These are phyloP conservation scores for Candida hispaniensis DNA, from an alignment of 805 yeast genomes.

Conservation along the genomic window DNA sequence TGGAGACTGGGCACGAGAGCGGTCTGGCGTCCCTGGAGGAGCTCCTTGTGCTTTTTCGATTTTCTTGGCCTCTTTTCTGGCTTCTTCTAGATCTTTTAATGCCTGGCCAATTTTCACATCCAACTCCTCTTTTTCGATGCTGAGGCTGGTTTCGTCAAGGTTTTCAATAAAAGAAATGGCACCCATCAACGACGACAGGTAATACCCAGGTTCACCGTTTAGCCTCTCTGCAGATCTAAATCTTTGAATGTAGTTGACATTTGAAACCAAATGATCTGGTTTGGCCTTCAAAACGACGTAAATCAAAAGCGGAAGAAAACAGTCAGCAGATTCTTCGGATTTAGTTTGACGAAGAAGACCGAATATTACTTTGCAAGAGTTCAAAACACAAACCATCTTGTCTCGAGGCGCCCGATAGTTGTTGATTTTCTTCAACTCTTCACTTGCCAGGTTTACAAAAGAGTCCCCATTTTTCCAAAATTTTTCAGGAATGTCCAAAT, in stretches of 20 bases:
- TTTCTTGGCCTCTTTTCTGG: slow-evolving; percentile 14
- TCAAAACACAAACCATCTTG: slow-evolving; percentile 80
- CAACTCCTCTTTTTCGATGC: slow-evolving; percentile 51
- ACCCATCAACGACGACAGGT: slow-evolving; percentile 79
- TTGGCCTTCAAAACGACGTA: slow-evolving; percentile 64
- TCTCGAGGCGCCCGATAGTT: slow-evolving; percentile 89
- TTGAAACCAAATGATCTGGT: slow-evolving; percentile 57
- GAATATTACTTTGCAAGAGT: slow-evolving; percentile 86
- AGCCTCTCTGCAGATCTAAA: slow-evolving; percentile 67
- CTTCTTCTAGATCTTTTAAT: slow-evolving; percentile 36
- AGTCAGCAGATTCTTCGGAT: slow-evolving; percentile 81
- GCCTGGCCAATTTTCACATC: slow-evolving; percentile 34
- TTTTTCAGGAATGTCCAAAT: slow-evolving; percentile 61
- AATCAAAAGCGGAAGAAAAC: slow-evolving; percentile 81
- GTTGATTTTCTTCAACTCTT: slow-evolving; percentile 68
- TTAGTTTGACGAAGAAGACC: slow-evolving; percentile 62
- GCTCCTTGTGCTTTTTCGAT: slow-evolving; percentile 20
- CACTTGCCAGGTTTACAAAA: slow-evolving; percentile 56
- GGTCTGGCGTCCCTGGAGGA: slow-evolving; percentile 10
- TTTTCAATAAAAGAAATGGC: slow-evolving; percentile 72
- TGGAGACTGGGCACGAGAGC: slow-evolving; percentile 12
- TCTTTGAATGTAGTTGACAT: slow-evolving; percentile 73
- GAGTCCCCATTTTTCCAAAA: slow-evolving; percentile 39
- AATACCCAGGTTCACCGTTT: slow-evolving; percentile 84
- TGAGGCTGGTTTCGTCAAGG: slow-evolving; percentile 45